phyloP scores from a whole-genome alignment of 1,139 yeast species.

The Taphrina wiesneri region DNA sequence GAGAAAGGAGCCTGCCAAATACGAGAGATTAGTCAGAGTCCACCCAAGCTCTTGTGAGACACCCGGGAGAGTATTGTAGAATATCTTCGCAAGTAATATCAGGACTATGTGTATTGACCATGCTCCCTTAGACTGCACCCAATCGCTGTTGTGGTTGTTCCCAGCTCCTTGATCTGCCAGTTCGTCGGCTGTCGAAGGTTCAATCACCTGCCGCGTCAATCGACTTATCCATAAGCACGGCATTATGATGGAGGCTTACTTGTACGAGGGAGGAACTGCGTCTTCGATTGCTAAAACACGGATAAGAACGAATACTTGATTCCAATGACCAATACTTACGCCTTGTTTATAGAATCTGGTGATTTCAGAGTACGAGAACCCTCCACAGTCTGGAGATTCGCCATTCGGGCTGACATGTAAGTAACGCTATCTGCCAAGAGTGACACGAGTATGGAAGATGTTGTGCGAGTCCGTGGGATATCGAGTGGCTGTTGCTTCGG shows the following conservation, averaged over 20 bases:
- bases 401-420: constrained; percentile 17
- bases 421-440: neutral
- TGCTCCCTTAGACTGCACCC: constrained; percentile 94
- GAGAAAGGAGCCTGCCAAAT: constrained; percentile 76
- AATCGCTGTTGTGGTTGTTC: constrained; percentile 87
- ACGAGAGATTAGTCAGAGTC: constrained; percentile 89
- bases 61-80: constrained; percentile 75
- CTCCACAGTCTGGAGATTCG: constrained; percentile 13
- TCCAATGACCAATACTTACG: neutral
- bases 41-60: constrained; percentile 82
- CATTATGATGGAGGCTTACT: neutral
- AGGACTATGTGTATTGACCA: constrained; percentile 91
- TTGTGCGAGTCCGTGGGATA: neutral
- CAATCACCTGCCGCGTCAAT: constrained; percentile 59
- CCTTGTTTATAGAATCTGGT: neutral
- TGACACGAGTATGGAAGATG: neutral
- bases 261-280: constrained; percentile 24
- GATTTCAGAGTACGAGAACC: constrained; percentile 16
- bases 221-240: neutral
- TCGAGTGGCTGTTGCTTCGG: neutral
- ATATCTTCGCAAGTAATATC: constrained; percentile 67
- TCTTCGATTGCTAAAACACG: constrained; percentile 7
- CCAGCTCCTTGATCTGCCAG: constrained; percentile 86
- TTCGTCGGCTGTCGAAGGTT: constrained; percentile 89
- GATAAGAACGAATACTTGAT: neutral